Conservation (phyloP, 306 rosid genomes). For the Citrullus mucosospermus region DNA sequence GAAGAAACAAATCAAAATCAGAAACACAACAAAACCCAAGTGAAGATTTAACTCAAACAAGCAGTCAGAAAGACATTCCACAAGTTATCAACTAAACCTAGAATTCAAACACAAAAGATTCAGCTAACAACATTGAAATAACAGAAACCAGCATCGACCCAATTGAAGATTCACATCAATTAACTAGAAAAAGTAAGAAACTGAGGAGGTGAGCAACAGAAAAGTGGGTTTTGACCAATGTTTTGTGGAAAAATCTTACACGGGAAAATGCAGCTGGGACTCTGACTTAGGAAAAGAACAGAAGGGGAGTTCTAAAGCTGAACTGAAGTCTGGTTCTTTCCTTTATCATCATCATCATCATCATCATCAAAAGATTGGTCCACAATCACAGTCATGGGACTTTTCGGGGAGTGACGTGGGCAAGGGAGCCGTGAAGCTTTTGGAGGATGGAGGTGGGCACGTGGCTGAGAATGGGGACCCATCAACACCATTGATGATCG, state of each 20-base stretch:
- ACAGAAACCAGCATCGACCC: neutral
- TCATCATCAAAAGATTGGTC: neutral
- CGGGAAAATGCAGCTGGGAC: slow-evolving; percentile 6
- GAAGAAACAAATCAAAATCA: neutral
- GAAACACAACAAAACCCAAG: neutral
- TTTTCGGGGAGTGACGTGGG: slow-evolving; percentile 46
- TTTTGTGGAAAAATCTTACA: neutral
- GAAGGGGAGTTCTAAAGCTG: neutral
- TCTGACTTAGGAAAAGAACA: neutral
- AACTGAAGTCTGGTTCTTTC: neutral
- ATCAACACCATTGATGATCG: neutral
- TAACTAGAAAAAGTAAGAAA: neutral
- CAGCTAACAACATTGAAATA: neutral
- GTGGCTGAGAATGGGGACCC: slow-evolving; percentile 38
- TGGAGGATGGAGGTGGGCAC: slow-evolving; percentile 61
- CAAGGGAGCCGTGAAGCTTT: slow-evolving; percentile 35
- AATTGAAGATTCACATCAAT: neutral
- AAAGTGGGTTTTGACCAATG: neutral
- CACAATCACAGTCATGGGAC: slow-evolving; percentile 7
- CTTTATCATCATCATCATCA: neutral
- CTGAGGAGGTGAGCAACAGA: neutral
- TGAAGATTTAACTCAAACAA: neutral
- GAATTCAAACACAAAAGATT: neutral
- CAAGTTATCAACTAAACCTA: neutral
- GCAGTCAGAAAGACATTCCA: neutral